Percentiles rank a stretch among this genome's conserved stretches.
phyloP scores from a whole-genome alignment of 305 asterid species.

The Fraxinus platypoda region DNA sequence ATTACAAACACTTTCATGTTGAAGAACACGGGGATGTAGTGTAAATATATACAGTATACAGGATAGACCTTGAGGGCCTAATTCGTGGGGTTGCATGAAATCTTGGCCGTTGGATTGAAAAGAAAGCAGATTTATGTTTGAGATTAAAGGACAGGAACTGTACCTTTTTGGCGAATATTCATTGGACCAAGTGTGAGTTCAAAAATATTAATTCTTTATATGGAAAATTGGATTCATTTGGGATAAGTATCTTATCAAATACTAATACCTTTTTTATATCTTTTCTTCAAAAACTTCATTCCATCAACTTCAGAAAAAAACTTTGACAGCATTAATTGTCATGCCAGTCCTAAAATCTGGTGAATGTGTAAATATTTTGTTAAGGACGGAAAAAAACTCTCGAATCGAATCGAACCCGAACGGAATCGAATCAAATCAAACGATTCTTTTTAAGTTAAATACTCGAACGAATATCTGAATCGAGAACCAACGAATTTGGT shows the following conservation, averaged over 20 bases:
- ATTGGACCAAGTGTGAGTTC: not conserved
- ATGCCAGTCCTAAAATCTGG: too few relatives aligned
- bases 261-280: not conserved
- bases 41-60: not conserved
- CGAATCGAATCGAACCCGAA: too few relatives aligned
- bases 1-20: not conserved
- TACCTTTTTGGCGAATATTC: not conserved
- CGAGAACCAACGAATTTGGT: too few relatives aligned
- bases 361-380: too few relatives aligned
- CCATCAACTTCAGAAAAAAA: too few relatives aligned
- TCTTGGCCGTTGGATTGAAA: conserved; percentile 7
- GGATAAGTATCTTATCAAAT: not conserved
- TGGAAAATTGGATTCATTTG: not conserved
- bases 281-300: not conserved
- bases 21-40: not conserved
- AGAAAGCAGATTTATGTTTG: not conserved
- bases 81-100: not conserved
- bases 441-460: too few relatives aligned
- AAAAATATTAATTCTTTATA: not conserved
- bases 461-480: too few relatives aligned
- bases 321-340: too few relatives aligned
- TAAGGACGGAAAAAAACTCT: too few relatives aligned
- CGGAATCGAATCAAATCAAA: too few relatives aligned
- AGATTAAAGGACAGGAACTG: not conserved
- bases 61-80: not conserved